Evolutionary conservation across 495 filamentous ascomycete species (phyloP).

Genomic region (Penicillium canariense): DNA sequence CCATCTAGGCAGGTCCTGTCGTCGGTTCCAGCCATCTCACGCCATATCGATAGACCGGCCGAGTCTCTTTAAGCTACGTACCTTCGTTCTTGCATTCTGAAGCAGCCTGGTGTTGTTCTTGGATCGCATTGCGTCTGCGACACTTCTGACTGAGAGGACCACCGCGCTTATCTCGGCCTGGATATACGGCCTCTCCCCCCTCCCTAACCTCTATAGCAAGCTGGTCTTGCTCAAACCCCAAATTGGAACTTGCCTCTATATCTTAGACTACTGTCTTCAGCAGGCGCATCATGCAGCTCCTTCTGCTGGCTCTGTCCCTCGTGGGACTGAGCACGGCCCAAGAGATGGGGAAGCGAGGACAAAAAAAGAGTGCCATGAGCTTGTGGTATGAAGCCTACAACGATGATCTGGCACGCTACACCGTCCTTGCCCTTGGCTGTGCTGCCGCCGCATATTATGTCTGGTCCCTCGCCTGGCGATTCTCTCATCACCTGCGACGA

Average conservation of each 20-base stretch:
- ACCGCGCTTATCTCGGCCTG: conserved; percentile 1
- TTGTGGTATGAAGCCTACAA: conserved; percentile 35
- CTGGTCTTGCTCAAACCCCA: conserved; percentile 21
- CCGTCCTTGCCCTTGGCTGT: conserved; percentile 48
- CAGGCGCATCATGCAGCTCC: conserved; percentile 10
- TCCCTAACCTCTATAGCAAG: conserved; percentile 15
- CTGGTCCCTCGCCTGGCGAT: conserved; percentile 49
- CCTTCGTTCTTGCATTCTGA: neutral
- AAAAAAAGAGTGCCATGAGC: conserved; percentile 12
- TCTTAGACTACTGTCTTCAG: neutral
- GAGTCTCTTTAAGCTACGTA: neutral
- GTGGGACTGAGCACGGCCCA: conserved; percentile 29
- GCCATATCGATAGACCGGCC: neutral
- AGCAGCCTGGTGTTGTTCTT: conserved; percentile 21
- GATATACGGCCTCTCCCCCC: conserved; percentile 7
- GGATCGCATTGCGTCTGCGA: neutral
- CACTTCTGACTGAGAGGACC: neutral
- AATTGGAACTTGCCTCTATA: neutral
- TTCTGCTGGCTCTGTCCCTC: conserved; percentile 25
- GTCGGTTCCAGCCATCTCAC: conserved; percentile 14
- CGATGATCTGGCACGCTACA: conserved; percentile 40
- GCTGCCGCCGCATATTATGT: conserved; percentile 49
- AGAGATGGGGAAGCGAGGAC: conserved; percentile 31
- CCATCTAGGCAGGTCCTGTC: conserved; percentile 25
- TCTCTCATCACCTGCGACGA: conserved; percentile 67